Base-by-base conservation (phyloP, 1,284 basidiomycete species). In the Psilocybe mexicana region DNA sequence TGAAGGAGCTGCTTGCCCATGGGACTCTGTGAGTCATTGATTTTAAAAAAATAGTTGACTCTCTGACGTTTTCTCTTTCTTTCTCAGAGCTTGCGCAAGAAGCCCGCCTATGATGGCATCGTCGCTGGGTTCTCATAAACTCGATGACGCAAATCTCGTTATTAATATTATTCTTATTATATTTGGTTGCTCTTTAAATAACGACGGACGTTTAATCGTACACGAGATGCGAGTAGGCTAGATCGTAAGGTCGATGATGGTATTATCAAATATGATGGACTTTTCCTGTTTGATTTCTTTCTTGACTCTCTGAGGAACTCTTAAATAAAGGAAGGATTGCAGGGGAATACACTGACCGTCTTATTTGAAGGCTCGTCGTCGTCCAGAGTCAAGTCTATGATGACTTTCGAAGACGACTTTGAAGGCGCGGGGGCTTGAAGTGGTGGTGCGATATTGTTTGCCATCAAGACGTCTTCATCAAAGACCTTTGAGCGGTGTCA, bases 1-100 rank as follows among this genome's bases (percentile, higher is more conserved):
- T 11, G 72, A 82, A 64, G 81, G 80, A 14, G 79, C 72, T 44
- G 79, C 80, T 26, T 76, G 72, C 40, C 81, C 81, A 36, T 82
- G 77, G 77, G 79, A 81, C 63, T 70, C 67, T 61, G 79, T 79
- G 52, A 52, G 76, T 68, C 7, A 5, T 40, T 2, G 48, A 18
- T 23, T 18, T 38, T n/a, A 30, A 7, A 28, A 0, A 14, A 3
- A 14, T 40, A 26, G 18, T 18, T 18, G 18, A 18, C 18, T 6
- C 5, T 33, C 33, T 56, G 36, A 51, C 24, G 12, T 14, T 58
- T 25, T 46, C 43, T 25, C 36, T 45, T 25, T 30, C 10, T 42
- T 46, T 26, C 8, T 33, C 57, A 75, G 72, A 76, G 76, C 56
- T 56, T 77, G 4, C 66, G 69, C 42, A 70, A 67, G 56, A 77